A percentile compares a stretch with the other conserved stretches of the same genome.
Evolutionary conservation across 2,329 filamentous ascomycete species (phyloP).

Genomic region (Diaporthe ampelina): DNA sequence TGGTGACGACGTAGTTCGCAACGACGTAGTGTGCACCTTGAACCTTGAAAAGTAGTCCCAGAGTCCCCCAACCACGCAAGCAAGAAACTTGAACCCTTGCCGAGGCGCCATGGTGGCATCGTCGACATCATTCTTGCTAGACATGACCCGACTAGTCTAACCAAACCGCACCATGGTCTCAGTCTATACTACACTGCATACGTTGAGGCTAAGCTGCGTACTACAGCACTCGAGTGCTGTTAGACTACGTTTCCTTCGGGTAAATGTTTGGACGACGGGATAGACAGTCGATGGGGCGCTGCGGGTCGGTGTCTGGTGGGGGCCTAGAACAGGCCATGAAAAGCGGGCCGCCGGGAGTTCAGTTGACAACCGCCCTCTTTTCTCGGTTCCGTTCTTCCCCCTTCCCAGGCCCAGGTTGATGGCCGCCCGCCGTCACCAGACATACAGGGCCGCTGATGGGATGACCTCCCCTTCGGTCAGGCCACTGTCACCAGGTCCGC

Average conservation of each 20-base stretch:
- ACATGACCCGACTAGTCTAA: not conserved
- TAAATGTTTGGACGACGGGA: constrained; percentile 21
- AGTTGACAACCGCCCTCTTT: constrained; percentile 18
- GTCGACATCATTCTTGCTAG: constrained; percentile 2
- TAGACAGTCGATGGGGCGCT: too few relatives aligned
- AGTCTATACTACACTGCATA: not conserved
- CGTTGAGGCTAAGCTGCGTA: too few relatives aligned
- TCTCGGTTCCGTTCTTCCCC: not conserved
- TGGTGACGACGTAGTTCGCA: too few relatives aligned
- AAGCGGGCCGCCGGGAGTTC: constrained; percentile 33
- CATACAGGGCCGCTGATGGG: not conserved
- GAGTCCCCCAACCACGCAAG: too few relatives aligned
- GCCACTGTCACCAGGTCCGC: not conserved
- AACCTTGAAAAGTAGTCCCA: not conserved
- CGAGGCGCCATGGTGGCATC: constrained; percentile 1
- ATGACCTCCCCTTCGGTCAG: constrained; percentile 1
- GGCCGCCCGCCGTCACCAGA: constrained; percentile 11
- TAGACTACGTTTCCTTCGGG: not conserved
- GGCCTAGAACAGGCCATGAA: constrained; percentile 29
- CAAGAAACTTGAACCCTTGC: not conserved
- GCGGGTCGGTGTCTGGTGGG: not conserved
- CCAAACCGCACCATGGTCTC: not conserved
- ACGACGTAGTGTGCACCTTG: too few relatives aligned
- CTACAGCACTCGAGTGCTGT: too few relatives aligned
- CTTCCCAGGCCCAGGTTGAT: not conserved